Evolutionary conservation across 106 monocot genomes (phyloP), one percentile per base, ranked within the genome.

Genomic region (Cymbidium sinense): DNA sequence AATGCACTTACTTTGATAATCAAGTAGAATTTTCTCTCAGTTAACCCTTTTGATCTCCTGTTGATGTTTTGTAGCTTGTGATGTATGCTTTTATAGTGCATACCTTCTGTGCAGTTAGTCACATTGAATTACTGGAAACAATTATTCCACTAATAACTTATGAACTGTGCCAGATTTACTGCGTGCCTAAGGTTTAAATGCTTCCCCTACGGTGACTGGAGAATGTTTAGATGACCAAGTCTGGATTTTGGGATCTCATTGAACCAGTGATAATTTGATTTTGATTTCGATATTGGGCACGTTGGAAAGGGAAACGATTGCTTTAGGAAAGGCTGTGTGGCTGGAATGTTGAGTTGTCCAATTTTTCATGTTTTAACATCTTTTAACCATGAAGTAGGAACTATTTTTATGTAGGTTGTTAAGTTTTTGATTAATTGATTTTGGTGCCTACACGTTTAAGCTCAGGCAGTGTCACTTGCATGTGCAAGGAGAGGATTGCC

Each of bases 371-470:
- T 12, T 67, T 67, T 31, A 30, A 31, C 27, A 67, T 28, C 27
- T 67, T 13, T 21, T 29, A 30, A 30, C 27, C 31, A 13, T 1
- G 67, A 13, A 67, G 67, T 67, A 21, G 67, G 31, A 67, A 30
- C 15, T 67, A 13, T 67, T 67, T 67, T 30, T 67, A 31, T 67
- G 67, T 67, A 30, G 27, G 67, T 30, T 67, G 67, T 67, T 64
- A 25, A 51, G 19, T 51, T 51, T 17, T 19, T 19, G 4, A 17
- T 51, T 17, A 19, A n/a, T n/a, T 51, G 51, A 51, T 12, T 51
- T 17, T 51, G 18, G 13, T 51, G 51, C 51, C 1, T 51, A 20
- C 19, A n/a, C n/a, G n/a, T n/a, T n/a, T n/a, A n/a, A n/a, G n/a
- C n/a, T n/a, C n/a, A n/a, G n/a, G 55, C 55, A 12, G 7, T 39